A percentile compares a stretch with the other conserved stretches of the same genome.
phyloP scores from a whole-genome alignment of 1,139 yeast genomes.

The Magnusiomyces ingens region DNA sequence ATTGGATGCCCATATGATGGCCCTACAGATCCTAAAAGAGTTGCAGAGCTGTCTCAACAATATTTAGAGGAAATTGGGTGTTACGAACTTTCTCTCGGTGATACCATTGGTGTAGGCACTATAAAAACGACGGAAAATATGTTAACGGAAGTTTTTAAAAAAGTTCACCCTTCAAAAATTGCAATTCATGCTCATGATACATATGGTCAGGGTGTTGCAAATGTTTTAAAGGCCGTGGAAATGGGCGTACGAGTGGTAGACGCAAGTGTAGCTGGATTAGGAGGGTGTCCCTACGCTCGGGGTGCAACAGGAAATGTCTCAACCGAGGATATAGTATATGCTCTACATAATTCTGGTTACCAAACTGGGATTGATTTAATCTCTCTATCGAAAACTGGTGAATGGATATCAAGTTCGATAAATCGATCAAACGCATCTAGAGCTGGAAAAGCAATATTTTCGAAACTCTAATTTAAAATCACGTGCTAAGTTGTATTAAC shows the following conservation, averaged over 20 bases:
- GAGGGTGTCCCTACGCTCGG: slow-evolving; percentile 37
- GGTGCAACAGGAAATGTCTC: slow-evolving; percentile 36
- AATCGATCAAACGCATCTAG: slow-evolving; percentile 28
- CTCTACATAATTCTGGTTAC: slow-evolving; percentile 33
- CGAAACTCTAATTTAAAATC: slow-evolving; percentile 10
- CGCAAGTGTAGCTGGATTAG: slow-evolving; percentile 33
- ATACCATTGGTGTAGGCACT: slow-evolving; percentile 35
- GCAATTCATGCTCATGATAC: slow-evolving; percentile 37
- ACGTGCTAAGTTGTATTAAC: too few relatives aligned
- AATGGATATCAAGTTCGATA: slow-evolving; percentile 28
- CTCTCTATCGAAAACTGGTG: slow-evolving; percentile 27
- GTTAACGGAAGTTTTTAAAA: slow-evolving; percentile 25
- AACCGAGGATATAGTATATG: slow-evolving; percentile 34
- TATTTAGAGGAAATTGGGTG: slow-evolving; percentile 30
- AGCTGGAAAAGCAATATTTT: slow-evolving; percentile 28
- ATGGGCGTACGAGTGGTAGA: slow-evolving; percentile 33
- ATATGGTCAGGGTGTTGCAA: slow-evolving; percentile 35
- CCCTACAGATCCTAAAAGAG: slow-evolving; percentile 29
- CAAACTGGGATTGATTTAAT: slow-evolving; percentile 31
- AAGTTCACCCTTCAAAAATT: slow-evolving; percentile 25
- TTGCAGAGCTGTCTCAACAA: slow-evolving; percentile 27
- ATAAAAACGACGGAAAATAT: slow-evolving; percentile 27
- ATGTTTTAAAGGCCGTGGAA: slow-evolving; percentile 30
- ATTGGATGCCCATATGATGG: slow-evolving; percentile 36
- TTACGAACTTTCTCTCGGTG: slow-evolving; percentile 35